Evolutionary conservation across 129 eudicot species (phyloP), one percentile per base, ranked within the genome.

Genomic region (Lonicera japonica): DNA sequence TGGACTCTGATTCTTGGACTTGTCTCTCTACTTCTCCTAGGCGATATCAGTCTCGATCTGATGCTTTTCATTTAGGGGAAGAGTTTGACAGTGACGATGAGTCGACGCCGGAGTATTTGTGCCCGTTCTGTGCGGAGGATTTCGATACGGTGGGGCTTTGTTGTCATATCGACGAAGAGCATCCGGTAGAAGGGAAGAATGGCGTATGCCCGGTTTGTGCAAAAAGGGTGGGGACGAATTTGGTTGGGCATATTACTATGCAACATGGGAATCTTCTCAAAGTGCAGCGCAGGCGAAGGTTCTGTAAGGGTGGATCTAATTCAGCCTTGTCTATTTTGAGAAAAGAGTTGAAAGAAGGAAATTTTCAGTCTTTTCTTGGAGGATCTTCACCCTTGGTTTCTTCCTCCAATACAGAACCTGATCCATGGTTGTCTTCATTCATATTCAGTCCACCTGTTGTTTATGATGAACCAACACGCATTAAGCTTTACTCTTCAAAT

Each of bases 111-210:
- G 99, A 92, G 74, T 92, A 52, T 62, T 25, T 86, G 57, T 92
- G 99, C 58, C 96, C 99, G 16, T 92, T 92, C 57, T 92, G 99
- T 60, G 87, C 85, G 0, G 96, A 85, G 76, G 96, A 85, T 74
- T 92, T 84, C 25, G 99, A 92, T 69, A 79, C 83, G 40, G 96
- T 92, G 57, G 99, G 96, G 58, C 90, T 92, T 22, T 85, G 90
- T 70, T 92, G 99, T 73, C 99, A 85, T 73, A 88, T 92, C 16
- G 99, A 87, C 60, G 98, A 92, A 60, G 95, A 84, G 54, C 98
- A 92, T 72, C 58, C 88, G 5, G 39, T 87, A 48, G 88, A 87
- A 73, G 80, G 85, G 55, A 92, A 76, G 67, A 79, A 78, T 64
- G 98, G 98, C 86, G 98, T 79, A 15, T 90, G 97, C 64, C 97